Evolutionary conservation across 2,329 filamentous ascomycete genomes (phyloP).

Genomic region (Cladosporium cucumerinum): DNA sequence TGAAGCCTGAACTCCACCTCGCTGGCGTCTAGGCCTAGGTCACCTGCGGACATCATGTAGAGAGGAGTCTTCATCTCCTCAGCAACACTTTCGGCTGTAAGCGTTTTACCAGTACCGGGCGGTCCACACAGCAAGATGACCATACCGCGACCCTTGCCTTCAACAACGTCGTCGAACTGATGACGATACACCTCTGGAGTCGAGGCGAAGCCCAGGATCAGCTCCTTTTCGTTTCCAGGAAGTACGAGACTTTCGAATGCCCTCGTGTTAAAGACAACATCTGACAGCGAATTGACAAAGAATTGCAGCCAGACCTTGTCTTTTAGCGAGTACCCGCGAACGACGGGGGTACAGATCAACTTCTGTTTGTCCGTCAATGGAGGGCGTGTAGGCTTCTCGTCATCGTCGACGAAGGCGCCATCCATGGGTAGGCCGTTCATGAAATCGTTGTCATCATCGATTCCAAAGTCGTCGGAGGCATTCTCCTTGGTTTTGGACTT

Average conservation of each 20-base stretch:
- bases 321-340: constrained; percentile 39
- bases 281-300: constrained; percentile 38
- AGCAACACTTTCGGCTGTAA: constrained; percentile 35
- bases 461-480: not conserved
- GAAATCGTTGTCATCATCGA: no score
- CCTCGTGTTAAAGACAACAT: constrained; percentile 44
- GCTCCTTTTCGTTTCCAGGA: constrained; percentile 35
- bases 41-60: constrained; percentile 49
- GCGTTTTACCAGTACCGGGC: constrained; percentile 53
- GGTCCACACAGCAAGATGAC: constrained; percentile 51
- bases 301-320: constrained; percentile 45
- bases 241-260: no score
- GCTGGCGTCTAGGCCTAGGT: constrained; percentile 45
- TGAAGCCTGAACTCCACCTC: no score
- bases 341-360: constrained; percentile 32
- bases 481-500: not conserved
- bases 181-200: constrained; percentile 40
- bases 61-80: constrained; percentile 44
- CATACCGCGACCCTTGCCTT: constrained; percentile 52
- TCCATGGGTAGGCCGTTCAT: no score
- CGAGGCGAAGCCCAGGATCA: constrained; percentile 48
- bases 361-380: constrained; percentile 32
- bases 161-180: constrained; percentile 50
- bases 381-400: constrained; percentile 25
- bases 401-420: constrained; percentile 21